These are phyloP conservation scores for Fagopyrum tataricum DNA, from an alignment of 148 eudicot species.

Conservation along the genomic window DNA sequence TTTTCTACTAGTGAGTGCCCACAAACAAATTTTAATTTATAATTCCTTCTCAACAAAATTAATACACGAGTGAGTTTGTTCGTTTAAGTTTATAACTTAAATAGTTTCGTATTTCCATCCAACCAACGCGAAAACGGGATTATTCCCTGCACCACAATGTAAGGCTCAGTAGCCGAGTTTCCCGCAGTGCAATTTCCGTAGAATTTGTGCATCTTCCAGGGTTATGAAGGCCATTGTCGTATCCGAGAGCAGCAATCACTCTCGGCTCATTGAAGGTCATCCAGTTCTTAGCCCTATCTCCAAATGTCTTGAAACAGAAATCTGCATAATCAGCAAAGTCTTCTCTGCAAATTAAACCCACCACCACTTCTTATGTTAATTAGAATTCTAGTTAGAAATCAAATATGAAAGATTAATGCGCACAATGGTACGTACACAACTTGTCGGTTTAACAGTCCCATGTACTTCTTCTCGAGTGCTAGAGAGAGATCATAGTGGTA, in stretches of 20 bases:
- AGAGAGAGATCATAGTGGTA: slow-evolving; percentile 86
- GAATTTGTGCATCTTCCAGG: slow-evolving; percentile 81
- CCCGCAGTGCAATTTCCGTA: slow-evolving; percentile 74
- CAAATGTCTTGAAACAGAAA: slow-evolving; percentile 84
- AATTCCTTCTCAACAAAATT: too few species aligned
- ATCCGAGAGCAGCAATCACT: slow-evolving; percentile 80
- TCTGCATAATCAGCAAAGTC: slow-evolving; percentile 92
- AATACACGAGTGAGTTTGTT: too few species aligned
- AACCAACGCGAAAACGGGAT: too few species aligned
- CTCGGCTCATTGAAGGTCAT: slow-evolving; percentile 85
- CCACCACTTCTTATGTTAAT: neutral
- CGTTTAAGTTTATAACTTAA: too few species aligned
- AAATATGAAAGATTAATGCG: neutral
- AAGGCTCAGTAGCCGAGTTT: slow-evolving; percentile 85
- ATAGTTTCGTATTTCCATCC: too few species aligned
- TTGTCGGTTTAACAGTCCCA: slow-evolving; percentile 51
- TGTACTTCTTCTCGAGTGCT: slow-evolving; percentile 67
- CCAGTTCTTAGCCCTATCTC: slow-evolving; percentile 94
- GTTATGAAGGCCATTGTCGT: slow-evolving; percentile 54
- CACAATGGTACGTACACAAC: slow-evolving; percentile 54
- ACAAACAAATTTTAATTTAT: too few species aligned
- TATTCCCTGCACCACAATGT: too few species aligned
- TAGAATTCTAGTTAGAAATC: neutral
- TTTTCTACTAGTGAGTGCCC: too few species aligned
- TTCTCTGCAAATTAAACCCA: slow-evolving; percentile 49